Base-by-base conservation (phyloP, 2,329 filamentous ascomycete genomes). In the Sporothrix schenckii region DNA sequence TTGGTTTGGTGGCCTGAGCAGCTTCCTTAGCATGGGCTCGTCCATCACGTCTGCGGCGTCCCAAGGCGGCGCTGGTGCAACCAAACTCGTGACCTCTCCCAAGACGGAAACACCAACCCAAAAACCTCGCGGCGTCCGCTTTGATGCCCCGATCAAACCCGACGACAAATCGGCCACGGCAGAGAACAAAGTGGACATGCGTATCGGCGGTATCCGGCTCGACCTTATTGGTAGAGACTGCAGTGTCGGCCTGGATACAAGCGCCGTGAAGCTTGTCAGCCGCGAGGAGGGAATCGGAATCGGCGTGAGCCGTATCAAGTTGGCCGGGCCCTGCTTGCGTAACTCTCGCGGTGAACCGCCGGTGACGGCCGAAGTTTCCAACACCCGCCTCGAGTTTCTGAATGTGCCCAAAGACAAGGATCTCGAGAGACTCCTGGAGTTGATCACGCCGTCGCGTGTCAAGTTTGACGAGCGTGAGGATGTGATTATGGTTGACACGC, bases 401-500 rank as follows among this genome's bases (percentile, higher is more conserved):
- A 85, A 86, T 72, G 81, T 86, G 0, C 94, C 95, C 0, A 90
- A 90, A 72, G 90, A 97, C 74, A 83, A 85, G 21, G 95, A 99
- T 78, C 83, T 99, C 0, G 91, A 94, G 76, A 88, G 90, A 47
- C 84, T 99, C 1, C 82, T 99, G 0, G 90, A 92, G 68, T 85
- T 99, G 67, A 92, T 99, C 69, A 97, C 92, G 7, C 96, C 95
- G 0, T 97, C 94, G 0, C 95, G 93, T 74, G 89, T 95, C 78
- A 93, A 94, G 73, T 97, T 95, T 75, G 86, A 89, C 74, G 90
- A 94, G 72, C 88, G 89, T 61, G 92, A 96, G 72, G 93, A 97
- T 75, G 94, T 98, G 76, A 97, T 99, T 72, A 89, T 99, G 84
- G 87, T 99, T 27, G 94, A 98, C 75, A 97, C 93, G 0, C 84